phyloP scores from a whole-genome alignment of 2,329 filamentous ascomycete species.

The Colletotrichum sp. region DNA sequence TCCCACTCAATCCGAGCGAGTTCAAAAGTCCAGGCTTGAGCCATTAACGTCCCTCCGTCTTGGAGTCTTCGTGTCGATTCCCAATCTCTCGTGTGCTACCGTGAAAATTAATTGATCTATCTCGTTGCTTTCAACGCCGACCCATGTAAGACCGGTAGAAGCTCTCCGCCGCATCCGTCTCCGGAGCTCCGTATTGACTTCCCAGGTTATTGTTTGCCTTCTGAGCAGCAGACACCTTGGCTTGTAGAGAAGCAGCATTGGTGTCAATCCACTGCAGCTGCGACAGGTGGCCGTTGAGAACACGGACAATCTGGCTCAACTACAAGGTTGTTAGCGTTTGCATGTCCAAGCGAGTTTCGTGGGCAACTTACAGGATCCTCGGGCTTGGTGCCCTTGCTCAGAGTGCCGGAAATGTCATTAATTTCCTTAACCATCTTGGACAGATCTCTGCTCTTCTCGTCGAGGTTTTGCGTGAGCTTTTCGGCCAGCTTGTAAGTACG shows the following conservation, averaged over 20 bases:
- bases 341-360: background rate
- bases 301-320: slow-evolving; percentile 93
- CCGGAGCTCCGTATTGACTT: slow-evolving; percentile 61
- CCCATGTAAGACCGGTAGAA: slow-evolving; percentile 92
- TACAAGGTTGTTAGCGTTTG: slow-evolving; percentile 42
- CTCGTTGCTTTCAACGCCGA: slow-evolving; percentile 55
- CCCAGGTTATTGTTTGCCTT: slow-evolving; percentile 73
- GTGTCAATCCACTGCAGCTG: slow-evolving; percentile 94
- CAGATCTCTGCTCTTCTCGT: slow-evolving; percentile 92
- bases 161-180: slow-evolving; percentile 79
- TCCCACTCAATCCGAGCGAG: slow-evolving; percentile 16
- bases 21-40: background rate
- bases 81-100: slow-evolving; percentile 26
- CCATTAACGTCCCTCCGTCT: background rate
- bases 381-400: slow-evolving; percentile 88
- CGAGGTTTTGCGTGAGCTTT: slow-evolving; percentile 86
- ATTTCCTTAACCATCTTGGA: slow-evolving; percentile 98
- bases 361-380: slow-evolving; percentile 77
- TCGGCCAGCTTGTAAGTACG: slow-evolving; percentile 95
- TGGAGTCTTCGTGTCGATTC: slow-evolving; percentile 5
- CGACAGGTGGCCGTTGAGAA: slow-evolving; percentile 90
- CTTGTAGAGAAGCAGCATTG: slow-evolving; percentile 79
- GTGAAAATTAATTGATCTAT: slow-evolving; percentile 19
- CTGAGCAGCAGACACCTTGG: slow-evolving; percentile 83
- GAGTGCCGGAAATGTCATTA: slow-evolving; percentile 85